Base-by-base conservation (phyloP, 2,329 filamentous ascomycete species). In the Colletotrichum truncatum region DNA sequence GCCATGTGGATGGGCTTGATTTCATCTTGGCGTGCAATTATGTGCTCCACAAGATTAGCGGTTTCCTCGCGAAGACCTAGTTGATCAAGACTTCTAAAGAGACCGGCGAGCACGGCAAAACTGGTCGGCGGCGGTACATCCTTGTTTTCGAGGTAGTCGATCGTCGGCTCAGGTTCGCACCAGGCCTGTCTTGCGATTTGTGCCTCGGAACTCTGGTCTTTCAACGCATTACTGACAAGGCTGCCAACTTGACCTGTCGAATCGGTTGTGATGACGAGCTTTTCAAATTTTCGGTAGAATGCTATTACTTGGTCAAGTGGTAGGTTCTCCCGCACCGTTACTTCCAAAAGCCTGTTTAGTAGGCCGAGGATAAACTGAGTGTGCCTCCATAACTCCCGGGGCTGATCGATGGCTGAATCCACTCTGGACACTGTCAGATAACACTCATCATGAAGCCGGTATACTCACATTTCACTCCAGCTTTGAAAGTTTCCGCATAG, bases 1-100 rank as follows among this genome's bases (percentile, higher is more conserved):
- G 57, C 51, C 41, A 66, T 56, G 10, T 66, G 43, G 38, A 66
- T 63, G 2, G 57, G 57, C 51, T n/a, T 39, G 16, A 66, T 63
- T 18, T 66, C 43, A 11, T 39, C 16, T 14, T 51, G n/a, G 6
- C 36, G 30, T 5, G n/a, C 4, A 16, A 55, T 36, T 21, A 66
- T 63, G 3, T 45, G 30, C 8, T 52, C 25, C 6, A 51, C 51
- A 7, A 66, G 23, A 18, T 43, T n/a, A 12, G 12, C 3, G 3
- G 36, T 34, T 28, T 66, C 48, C 32, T 62, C 49, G 21, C 25
- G 23, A 49, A 66, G 55, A 10, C 16, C 63, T 7, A 66, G 51
- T 16, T 58, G 57, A 14, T 66, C 57, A 2, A 66, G 57, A 10
- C 39, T 55, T 16, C 58, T 62, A 51, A 66, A 55, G 6, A 63